A percentile compares a stretch with the other conserved stretches of the same genome.
phyloP scores from a whole-genome alignment of 2,329 filamentous ascomycete genomes.

The Trichoderma guizhouense region DNA sequence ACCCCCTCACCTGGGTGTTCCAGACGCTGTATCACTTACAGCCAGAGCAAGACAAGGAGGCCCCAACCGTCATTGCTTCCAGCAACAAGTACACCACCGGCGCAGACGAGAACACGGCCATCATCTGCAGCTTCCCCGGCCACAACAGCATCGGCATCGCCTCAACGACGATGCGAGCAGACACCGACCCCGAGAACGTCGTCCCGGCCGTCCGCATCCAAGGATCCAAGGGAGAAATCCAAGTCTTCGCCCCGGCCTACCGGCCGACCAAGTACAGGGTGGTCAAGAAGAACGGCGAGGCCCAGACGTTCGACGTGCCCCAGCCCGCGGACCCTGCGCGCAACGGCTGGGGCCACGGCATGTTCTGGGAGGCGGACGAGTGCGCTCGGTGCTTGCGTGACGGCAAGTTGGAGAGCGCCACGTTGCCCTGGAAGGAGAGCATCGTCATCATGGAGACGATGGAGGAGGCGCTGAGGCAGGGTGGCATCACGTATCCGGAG shows the following conservation, averaged over 20 bases:
- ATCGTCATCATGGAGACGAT: conserved; percentile 78
- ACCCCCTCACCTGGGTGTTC: conserved; percentile 87
- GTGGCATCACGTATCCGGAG: conserved; percentile 52
- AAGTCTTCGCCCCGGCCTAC: conserved; percentile 70
- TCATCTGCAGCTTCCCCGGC: conserved; percentile 71
- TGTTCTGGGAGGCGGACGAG: conserved; percentile 88
- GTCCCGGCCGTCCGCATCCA: conserved; percentile 74
- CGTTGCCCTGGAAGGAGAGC: conserved; percentile 71
- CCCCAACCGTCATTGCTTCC: conserved; percentile 65
- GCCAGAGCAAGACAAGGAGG: conserved; percentile 61
- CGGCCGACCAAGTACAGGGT: conserved; percentile 64
- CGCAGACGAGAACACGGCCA: conserved; percentile 73
- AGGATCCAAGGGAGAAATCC: conserved; percentile 77
- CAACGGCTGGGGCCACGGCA: conserved; percentile 64
- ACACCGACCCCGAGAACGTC: conserved; percentile 58
- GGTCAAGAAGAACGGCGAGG: conserved; percentile 50
- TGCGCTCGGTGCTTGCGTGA: conserved; percentile 71
- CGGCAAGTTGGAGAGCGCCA: conserved; percentile 70
- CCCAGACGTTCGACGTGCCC: conserved; percentile 51
- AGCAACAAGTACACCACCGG: conserved; percentile 72
- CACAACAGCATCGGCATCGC: conserved; percentile 70
- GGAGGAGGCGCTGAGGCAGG: conserved; percentile 54
- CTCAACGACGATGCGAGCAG: conserved; percentile 61
- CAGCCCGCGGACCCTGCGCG: conserved; percentile 50
- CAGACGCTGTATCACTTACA: conserved; percentile 83